Base-by-base conservation (phyloP, 495 filamentous ascomycete genomes). In the Letharia columbiana region DNA sequence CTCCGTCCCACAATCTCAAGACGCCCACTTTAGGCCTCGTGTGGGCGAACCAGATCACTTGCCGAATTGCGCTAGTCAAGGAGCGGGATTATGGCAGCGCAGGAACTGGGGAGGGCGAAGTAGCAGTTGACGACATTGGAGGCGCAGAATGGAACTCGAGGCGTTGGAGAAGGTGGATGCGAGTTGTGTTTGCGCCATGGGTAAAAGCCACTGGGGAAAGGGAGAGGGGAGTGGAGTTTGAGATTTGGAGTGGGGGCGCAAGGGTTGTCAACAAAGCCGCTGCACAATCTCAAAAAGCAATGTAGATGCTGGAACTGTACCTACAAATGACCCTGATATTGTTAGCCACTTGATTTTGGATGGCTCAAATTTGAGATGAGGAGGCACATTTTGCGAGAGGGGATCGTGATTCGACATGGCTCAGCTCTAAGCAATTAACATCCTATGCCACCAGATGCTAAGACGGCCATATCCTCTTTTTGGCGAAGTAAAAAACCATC, bases 41-140 rank as follows among this genome's bases (percentile, higher is more conserved):
- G 37, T 98, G 94, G 94, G 84, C 90, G 44, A 95, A 91, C 65
- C 89, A 94, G 77, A 85, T 98, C 52, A 83, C 89, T 4, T 86
- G 83, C 69, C 86, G 94, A 12, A 84, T 98, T 62, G 91, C 89
- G 6, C 73, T 98, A 61, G 84, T 89, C 66, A 92, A 87, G 68
- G 79, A 83, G 61, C 77, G 76, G 0, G 78, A 77, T 9, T 79
- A 80, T 67, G 62, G 62, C 35, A 60, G 15, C 35, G 41, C 56
- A 45, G 58, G 28, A 1, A 52, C 47, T 39, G 56, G 18, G 42
- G 65, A 65, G 50, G 61, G 42, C 12, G 56, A 28, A 37, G 63
- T 13, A 20, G 62, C 33, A 40, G 70, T 69, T 11, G 61, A 60
- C 18, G 68, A 69, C 4, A 54, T 54, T 7, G 63, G 39, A 5